Conservation (phyloP, 495 filamentous ascomycete species). For the Neurospora cerealis region DNA sequence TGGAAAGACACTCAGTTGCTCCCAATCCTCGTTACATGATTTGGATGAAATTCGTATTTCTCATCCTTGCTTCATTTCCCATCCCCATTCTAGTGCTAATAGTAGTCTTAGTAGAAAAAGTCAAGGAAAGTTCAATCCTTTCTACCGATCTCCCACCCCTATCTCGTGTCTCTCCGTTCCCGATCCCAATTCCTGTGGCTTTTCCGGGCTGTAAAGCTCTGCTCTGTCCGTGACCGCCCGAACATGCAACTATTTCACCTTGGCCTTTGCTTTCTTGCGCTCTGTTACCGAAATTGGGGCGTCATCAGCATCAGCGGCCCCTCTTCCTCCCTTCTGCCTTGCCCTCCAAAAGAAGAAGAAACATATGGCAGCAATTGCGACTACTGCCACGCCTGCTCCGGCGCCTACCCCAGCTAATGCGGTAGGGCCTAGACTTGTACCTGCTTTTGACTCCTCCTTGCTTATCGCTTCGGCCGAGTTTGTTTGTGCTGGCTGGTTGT, state of each 20-base stretch:
- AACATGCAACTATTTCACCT: background rate
- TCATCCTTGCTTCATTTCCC: background rate
- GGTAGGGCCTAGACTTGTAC: background rate
- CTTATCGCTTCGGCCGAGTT: background rate
- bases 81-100: background rate
- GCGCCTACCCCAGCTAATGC: background rate
- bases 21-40: background rate
- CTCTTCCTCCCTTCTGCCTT: background rate
- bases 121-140: background rate
- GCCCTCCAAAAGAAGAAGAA: background rate
- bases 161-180: background rate
- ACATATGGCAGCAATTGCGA: background rate
- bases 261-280: background rate
- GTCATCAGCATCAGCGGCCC: background rate
- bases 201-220: background rate
- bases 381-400: background rate
- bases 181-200: background rate
- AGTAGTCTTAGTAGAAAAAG: background rate
- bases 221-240: background rate
- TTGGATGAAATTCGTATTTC: background rate
- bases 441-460: background rate
- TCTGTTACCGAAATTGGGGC: background rate
- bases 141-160: background rate
- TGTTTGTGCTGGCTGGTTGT: background rate
- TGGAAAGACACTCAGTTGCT: background rate